Conservation (phyloP, 1,284 basidiomycete genomes). For the Rhodotorula glutinis region DNA sequence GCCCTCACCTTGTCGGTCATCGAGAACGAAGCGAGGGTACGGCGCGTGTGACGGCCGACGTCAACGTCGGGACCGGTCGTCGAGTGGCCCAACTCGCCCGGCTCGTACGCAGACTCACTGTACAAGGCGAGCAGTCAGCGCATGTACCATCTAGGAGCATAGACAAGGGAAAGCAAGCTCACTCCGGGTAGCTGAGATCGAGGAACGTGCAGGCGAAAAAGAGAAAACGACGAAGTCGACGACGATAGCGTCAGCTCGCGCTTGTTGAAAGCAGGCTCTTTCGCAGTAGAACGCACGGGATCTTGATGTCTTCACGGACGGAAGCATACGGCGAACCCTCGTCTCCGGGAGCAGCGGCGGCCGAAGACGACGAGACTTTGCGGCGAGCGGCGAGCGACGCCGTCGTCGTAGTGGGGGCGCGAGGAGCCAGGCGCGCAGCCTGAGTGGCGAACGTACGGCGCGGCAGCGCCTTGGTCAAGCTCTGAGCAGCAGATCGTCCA, state of each 20-base stretch:
- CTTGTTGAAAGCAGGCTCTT: not conserved
- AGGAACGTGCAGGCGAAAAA: not conserved
- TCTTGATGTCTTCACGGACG: slow-evolving; percentile 25
- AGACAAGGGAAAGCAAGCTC: not conserved
- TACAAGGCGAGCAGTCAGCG: not conserved
- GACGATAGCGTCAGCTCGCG: no score
- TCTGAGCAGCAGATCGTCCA: not conserved
- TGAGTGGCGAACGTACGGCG: slow-evolving; percentile 6
- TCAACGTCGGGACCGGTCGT: slow-evolving; percentile 36
- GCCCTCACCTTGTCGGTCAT: slow-evolving; percentile 37
- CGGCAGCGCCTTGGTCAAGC: not conserved
- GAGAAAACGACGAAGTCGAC: no score
- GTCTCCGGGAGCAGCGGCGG: not conserved
- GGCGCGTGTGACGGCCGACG: slow-evolving; percentile 40
- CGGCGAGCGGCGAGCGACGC: not conserved
- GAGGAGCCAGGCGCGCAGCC: not conserved
- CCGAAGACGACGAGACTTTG: slow-evolving; percentile 1
- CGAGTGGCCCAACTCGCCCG: slow-evolving; percentile 28
- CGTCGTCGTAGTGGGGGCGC: not conserved
- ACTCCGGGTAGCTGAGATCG: slow-evolving; percentile 26
- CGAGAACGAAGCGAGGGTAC: slow-evolving; percentile 43
- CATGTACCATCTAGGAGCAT: not conserved
- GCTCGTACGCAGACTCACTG: slow-evolving; percentile 26
- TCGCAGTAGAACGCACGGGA: slow-evolving; percentile 10
- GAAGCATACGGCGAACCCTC: slow-evolving; percentile 8